Evolutionary conservation across 306 rosid genomes (phyloP), one percentile per base, ranked within the genome.

Genomic region (Canavalia ensiformis): DNA sequence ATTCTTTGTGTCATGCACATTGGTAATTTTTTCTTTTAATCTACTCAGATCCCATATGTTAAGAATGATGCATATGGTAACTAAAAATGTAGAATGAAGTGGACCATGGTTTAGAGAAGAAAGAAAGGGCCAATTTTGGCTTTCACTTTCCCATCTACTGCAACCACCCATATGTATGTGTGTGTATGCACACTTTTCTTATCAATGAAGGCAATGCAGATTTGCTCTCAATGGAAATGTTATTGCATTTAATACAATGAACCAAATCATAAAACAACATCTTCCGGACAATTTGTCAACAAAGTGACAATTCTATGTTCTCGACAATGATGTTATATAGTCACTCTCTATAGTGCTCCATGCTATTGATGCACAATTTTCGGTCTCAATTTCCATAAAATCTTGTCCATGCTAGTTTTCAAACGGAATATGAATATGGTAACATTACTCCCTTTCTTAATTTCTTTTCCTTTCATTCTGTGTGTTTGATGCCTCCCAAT

Each of bases 121-220:
- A 0, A 28, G 31, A 55, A 8, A 44, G 28, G 28, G n/a, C 4
- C 37, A 72, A 29, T 62, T 3, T 55, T 41, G 68, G 58, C 39
- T 74, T 66, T 87, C 76, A 39, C 85, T 82, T 79, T 85, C 84
- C 2, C 10, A 71, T 33, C 47, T 70, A 39, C 56, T 70, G 64
- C 51, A 80, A 75, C 85, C 45, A 79, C 52, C 66, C 25, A 11
- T 25, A 44, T 5, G 30, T 49, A 7, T 0, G 8, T 5, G 9
- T 64, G 45, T 0, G 8, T 5, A 13, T 64, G 45, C 69, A 57
- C 45, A 30, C 59, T 44, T 79, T 75, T 73, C 85, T 82, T 75
- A 78, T 52, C 76, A 44, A 10, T 44, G 85, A 82, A 85, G 85
- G 76, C 65, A 75, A 44, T n/a, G 35, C 29, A 7, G 34, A 44